Percentiles rank a stretch among this genome's conserved stretches.
These are phyloP conservation scores for Lipomyces anomalus DNA, from an alignment of 805 yeast genomes.

Conservation along the genomic window DNA sequence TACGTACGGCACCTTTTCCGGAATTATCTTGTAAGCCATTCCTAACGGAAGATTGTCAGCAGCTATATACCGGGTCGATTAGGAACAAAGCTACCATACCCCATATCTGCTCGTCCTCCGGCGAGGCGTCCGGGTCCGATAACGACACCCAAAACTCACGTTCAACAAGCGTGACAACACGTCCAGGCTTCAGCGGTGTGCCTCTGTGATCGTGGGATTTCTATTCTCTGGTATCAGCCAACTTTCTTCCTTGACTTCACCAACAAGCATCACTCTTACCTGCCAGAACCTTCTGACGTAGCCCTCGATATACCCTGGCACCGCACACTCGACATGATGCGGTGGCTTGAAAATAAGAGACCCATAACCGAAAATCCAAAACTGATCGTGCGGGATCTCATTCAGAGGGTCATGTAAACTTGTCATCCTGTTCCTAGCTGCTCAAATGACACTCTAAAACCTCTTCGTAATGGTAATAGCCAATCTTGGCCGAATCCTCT, in stretches of 20 bases:
- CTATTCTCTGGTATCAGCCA: background rate
- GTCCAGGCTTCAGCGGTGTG: constrained; percentile 76
- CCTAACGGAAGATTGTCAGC: constrained; percentile 50
- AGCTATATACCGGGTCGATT: constrained; percentile 32
- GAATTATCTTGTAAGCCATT: constrained; percentile 74
- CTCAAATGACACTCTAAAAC: too few species aligned
- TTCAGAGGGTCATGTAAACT: constrained; percentile 17
- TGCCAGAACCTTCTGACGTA: constrained; percentile 87
- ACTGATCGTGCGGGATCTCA: constrained; percentile 14
- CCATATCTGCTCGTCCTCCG: constrained; percentile 30
- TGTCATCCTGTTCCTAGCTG: too few species aligned
- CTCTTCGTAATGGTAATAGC: too few species aligned
- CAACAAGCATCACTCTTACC: constrained; percentile 32
- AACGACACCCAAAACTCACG: constrained; percentile 48
- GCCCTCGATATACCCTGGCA: constrained; percentile 72
- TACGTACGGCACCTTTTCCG: constrained; percentile 56
- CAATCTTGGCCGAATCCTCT: too few species aligned
- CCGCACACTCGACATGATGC: constrained; percentile 53
- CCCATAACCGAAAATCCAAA: constrained; percentile 87
- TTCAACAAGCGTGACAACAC: constrained; percentile 78
- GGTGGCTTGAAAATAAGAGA: constrained; percentile 88
- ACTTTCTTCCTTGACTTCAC: too few species aligned
- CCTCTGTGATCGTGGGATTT: constrained; percentile 81
- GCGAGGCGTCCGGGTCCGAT: constrained; percentile 36
- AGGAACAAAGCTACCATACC: constrained; percentile 2